Percentiles rank a stretch among this genome's conserved stretches.
Evolutionary conservation across 768 basidiomycete genomes (phyloP).

Genomic region (Symmetrospora coprosmae): DNA sequence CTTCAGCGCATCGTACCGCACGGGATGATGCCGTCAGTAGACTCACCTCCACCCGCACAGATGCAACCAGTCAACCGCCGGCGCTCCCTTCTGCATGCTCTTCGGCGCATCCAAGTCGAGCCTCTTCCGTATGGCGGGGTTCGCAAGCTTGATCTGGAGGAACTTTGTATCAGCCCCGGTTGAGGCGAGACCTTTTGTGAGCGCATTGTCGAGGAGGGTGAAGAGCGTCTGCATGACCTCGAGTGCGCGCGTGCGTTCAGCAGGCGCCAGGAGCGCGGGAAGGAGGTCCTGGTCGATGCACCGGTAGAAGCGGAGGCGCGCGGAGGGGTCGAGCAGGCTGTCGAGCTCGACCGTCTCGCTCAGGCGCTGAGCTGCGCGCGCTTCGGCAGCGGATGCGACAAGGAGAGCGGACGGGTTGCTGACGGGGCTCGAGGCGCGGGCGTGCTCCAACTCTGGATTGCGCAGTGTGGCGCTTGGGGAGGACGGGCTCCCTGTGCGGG

Average conservation of each 20-base stretch:
- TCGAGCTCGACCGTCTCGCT: background rate
- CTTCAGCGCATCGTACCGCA: background rate
- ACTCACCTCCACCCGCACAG: constrained; percentile 11
- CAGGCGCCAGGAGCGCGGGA: background rate
- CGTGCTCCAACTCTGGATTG: too few species aligned
- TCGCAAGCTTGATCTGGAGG: constrained; percentile 13
- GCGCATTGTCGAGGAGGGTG: constrained; percentile 1
- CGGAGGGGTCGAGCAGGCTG: background rate
- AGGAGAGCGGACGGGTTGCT: too few species aligned
- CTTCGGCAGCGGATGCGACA: background rate
- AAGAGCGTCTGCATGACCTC: background rate
- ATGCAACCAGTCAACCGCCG: background rate
- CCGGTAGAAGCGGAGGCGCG: constrained; percentile 9
- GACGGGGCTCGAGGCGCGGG: too few species aligned
- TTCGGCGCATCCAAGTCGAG: background rate
- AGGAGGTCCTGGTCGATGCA: background rate
- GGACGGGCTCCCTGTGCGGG: too few species aligned
- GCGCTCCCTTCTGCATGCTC: background rate
- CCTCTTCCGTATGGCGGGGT: constrained; percentile 6
- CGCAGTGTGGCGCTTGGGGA: too few species aligned
- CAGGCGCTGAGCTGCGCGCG: background rate
- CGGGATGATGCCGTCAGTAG: background rate
- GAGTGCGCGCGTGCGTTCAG: background rate
- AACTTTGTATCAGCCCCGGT: background rate
- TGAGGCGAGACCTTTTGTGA: background rate